Evolutionary conservation across 2,329 filamentous ascomycete genomes (phyloP), one percentile per base, ranked within the genome.

Genomic region (Trichoderma sp.): DNA sequence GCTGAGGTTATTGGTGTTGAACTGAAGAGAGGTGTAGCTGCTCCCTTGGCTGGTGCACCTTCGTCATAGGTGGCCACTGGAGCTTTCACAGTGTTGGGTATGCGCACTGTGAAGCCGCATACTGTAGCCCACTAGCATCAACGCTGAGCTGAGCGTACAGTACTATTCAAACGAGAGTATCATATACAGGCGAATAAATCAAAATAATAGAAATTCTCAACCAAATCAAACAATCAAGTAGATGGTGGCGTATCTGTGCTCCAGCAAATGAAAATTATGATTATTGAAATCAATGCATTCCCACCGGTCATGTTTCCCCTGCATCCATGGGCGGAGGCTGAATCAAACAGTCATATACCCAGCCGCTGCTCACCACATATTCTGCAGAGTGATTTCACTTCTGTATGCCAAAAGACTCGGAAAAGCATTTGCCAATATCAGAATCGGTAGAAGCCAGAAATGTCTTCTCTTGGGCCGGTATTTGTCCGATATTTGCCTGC

Each of bases 11-110:
- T 28, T 66, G 13, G 52, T 32, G n/a, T 34, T 5, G 63, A 58
- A 49, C 34, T 5, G 63, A 58, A 49, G 63, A 28, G 46, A 3
- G 11, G 24, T 28, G 30, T 13, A 24, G n/a, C 7, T 24, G 32
- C 55, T 55, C 26, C 51, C 51, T 52, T 28, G 34, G 60, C 60
- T 55, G 49, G 55, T 34, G 71, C 61, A 76, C 74, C 74, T 74
- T 74, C 74, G 71, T 75, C 74, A 75, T 75, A 73, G 56, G 71
- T 77, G 76, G 76, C 75, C 76, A 74, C 70, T 76, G 75, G 73
- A 32, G 11, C 49, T 21, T 49, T 14, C 46, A 68, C 66, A 28
- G 59, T 59, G 30, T 3, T 3, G 6, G 3, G 1, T 10, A 16
- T 4, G 2, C 13, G 4, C 49, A 68, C 66, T 32, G 66, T 68